Evolutionary conservation across 1,139 yeast species (phyloP).

Genomic region (Scheffersomyces stambukii): DNA sequence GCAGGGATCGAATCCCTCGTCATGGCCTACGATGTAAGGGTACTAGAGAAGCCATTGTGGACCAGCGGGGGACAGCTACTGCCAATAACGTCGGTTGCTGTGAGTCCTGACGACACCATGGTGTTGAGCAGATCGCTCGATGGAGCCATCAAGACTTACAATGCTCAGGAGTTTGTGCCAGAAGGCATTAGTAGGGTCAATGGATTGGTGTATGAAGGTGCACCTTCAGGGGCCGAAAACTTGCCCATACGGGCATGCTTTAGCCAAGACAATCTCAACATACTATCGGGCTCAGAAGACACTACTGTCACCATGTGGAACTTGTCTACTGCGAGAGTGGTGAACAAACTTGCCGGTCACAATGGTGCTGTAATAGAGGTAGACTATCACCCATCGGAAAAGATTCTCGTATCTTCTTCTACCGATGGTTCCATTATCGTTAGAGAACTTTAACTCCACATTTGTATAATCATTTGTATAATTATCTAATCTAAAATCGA

Average conservation of each 20-base stretch:
- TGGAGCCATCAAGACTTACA: constrained; percentile 54
- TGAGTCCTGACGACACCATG: constrained; percentile 47
- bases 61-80: constrained; percentile 30
- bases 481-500: constrained; percentile 16
- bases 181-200: constrained; percentile 34
- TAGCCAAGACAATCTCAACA: constrained; percentile 29
- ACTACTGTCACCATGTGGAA: constrained; percentile 60
- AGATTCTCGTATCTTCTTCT: constrained; percentile 42
- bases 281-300: constrained; percentile 64
- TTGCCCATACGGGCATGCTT: constrained; percentile 48
- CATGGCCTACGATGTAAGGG: constrained; percentile 52
- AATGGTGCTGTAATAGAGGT: constrained; percentile 59
- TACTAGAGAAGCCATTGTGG: constrained; percentile 41
- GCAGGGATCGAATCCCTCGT: constrained; percentile 69
- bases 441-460: constrained; percentile 22
- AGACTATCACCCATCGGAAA: constrained; percentile 38
- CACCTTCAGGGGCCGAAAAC: constrained; percentile 51
- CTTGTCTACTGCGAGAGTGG: constrained; percentile 42
- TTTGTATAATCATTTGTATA: too few species aligned
- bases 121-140: constrained; percentile 56
- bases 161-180: constrained; percentile 43
- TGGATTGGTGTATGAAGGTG: constrained; percentile 53
- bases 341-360: constrained; percentile 56
- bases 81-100: constrained; percentile 50
- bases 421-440: constrained; percentile 49